Evolutionary conservation across 148 eudicot species (phyloP).

Genomic region (Rhododendron mucronatum): DNA sequence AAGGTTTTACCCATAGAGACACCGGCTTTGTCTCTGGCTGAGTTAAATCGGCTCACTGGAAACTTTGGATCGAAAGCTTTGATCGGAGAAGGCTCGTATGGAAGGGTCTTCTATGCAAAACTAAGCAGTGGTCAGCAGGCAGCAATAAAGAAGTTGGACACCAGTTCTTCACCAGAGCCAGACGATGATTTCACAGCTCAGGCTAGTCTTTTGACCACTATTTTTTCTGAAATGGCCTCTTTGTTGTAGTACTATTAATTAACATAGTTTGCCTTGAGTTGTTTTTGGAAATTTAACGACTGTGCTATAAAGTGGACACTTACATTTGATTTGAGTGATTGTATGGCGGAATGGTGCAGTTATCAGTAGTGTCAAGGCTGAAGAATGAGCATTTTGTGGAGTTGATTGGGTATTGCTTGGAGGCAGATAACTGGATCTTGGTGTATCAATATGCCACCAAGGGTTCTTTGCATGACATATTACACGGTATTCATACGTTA

Average conservation of each 20-base stretch:
- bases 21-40: slow-evolving; percentile 55
- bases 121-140: slow-evolving; percentile 46
- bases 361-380: slow-evolving; percentile 59
- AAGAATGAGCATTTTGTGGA: slow-evolving; percentile 66
- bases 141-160: slow-evolving; percentile 75
- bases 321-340: not conserved
- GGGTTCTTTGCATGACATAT: slow-evolving; percentile 65
- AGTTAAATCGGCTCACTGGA: slow-evolving; percentile 45
- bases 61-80: slow-evolving; percentile 55
- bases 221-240: not conserved
- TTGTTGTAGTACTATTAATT: not conserved
- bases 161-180: slow-evolving; percentile 46
- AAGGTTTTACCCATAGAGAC: slow-evolving; percentile 63
- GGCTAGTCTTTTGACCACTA: slow-evolving; percentile 18
- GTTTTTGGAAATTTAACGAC: not conserved
- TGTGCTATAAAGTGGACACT: not conserved
- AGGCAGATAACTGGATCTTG: slow-evolving; percentile 53
- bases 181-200: slow-evolving; percentile 53
- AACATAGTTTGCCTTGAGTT: not conserved
- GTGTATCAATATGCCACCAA: slow-evolving; percentile 53
- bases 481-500: slow-evolving; percentile 36
- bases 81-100: slow-evolving; percentile 87
- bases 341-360: slow-evolving; percentile 27
- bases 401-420: slow-evolving; percentile 58
- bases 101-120: slow-evolving; percentile 65